Base-by-base conservation (phyloP, 345 rosid species). In the Hibiscus syriacus region DNA sequence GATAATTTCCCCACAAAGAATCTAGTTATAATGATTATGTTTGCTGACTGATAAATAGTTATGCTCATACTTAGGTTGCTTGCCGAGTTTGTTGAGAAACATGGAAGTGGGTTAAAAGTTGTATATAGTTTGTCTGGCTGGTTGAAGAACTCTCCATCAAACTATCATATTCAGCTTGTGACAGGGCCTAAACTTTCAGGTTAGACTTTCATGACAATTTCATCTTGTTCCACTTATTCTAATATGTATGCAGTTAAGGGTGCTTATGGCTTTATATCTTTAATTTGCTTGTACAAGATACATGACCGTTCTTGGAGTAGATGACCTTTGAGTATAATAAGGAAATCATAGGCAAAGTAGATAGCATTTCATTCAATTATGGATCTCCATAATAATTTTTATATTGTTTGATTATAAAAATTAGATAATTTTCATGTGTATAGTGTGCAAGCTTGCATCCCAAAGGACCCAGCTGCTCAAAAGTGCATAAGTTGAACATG, bases 181-280 rank as follows among this genome's bases (percentile, higher is more conserved):
- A n/a, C n/a, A n/a, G n/a, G n/a, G n/a, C n/a, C 87, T 66, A 82
- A 86, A 71, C 95, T 93, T 70, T 32, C 83, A 80, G 97, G 98
- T 93, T 5, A 57, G 73, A 43, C 77, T 72, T 76, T 72, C 50
- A 34, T 4, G 19, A 6, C 4, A 16, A 12, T 49, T 29, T 12
- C 36, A 23, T 50, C 4, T 32, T 29, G 46, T 39, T 20, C 22
- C 17, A 26, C 19, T 64, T 58, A 34, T 45, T 63, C 14, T 14
- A 19, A 34, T 60, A 2, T 36, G 17, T 36, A 36, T 60, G 11
- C 10, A 2, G 6, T 59, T 59, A 59, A 59, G 65, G 16, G 10
- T 36, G 4, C 20, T 3, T 5, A 20, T 14, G 39, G 16, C 8
- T 2, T 60, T 19, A 36, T 43, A 60, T 36, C 9, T n/a, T n/a